Evolutionary conservation across 345 rosid genomes (phyloP), one percentile per base, ranked within the genome.

Genomic region (Melaleuca quinquenervia): DNA sequence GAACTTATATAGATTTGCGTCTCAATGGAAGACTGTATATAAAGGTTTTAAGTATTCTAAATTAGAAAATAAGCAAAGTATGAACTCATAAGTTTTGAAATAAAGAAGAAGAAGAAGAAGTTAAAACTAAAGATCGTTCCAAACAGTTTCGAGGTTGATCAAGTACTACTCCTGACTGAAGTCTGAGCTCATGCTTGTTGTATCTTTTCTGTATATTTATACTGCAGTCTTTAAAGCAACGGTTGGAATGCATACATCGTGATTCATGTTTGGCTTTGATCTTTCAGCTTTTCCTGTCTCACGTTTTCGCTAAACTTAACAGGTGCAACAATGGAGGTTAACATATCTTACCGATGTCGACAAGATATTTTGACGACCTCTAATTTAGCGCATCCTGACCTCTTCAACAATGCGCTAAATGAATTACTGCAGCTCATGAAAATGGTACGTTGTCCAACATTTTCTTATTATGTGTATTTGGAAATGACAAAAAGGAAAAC

Each of bases 261-360:
- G 55, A 52, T 54, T 48, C 7, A 5, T 32, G 45, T 84, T 41
- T 60, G 52, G 36, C 76, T 52, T 54, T 76, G 62, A 45, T 54
- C 48, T 36, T 70, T 53, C 50, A 3, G 49, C 48, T 49, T 62
- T 29, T 82, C 16, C 51, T 5, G 41, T 24, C 58, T 41, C 3
- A 45, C 84, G 9, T 64, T 51, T 74, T 50, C 9, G 5, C 36
- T 29, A 53, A 80, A 70, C 18, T 51, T 54, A 55, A 49, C 90
- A 96, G 99, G 98, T 91, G 94, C 95, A 49, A 86, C 90, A 85
- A 95, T 95, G 98, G 98, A 96, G 91, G 92, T 95, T 88, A 96
- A 96, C 89, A 89, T 96, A 91, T 96, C 98, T 86, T 91, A 95
- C 85, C 90, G 91, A 88, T 89, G 92, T 29, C 87, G 96, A 27